Base-by-base conservation (phyloP, 306 rosid genomes). In the Prinsepia uniflora region DNA sequence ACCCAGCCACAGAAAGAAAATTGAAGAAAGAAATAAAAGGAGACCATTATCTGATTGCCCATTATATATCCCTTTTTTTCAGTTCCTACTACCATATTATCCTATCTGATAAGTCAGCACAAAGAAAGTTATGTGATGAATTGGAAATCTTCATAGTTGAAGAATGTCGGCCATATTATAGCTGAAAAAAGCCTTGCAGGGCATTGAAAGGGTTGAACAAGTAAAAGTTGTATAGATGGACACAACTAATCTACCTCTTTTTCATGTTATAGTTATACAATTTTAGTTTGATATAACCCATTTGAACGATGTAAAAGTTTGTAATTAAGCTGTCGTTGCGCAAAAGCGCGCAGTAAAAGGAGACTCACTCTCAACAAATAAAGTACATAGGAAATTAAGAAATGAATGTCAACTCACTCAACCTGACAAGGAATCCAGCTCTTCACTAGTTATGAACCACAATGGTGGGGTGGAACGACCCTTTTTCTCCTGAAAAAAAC, bases 361-460 rank as follows among this genome's bases (percentile, higher is more conserved):
- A 9, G 5, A 39, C 34, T 36, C 24, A 4, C 52, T 60, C 39
- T 58, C 14, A 52, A 61, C 44, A 47, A 15, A 13, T 48, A 76
- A 22, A 42, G 55, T 46, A 61, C 20, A 63, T 19, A 12, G 13
- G 17, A 53, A 2, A 20, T 12, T 42, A 10, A 19, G 9, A 63
- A 62, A 65, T 49, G 45, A 67, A 19, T 18, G 44, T 48, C 57
- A 17, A 53, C 39, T 45, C 54, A 85, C 98, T 84, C 84, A 93
- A 96, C 90, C 76, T 56, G 98, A 88, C 78, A 93, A 71, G 59
- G 97, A 93, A 78, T 90, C 88, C 58, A 90, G 84, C 68, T 90
- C 97, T 72, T 86, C 83, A 9, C 78, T 81, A 20, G 88, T 90
- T 74, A 88, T 63, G 56, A 79, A 74, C 92, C 98, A 93, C 40